These are phyloP conservation scores for Candida multigemmis DNA, from an alignment of 805 yeast species.

Conservation along the genomic window DNA sequence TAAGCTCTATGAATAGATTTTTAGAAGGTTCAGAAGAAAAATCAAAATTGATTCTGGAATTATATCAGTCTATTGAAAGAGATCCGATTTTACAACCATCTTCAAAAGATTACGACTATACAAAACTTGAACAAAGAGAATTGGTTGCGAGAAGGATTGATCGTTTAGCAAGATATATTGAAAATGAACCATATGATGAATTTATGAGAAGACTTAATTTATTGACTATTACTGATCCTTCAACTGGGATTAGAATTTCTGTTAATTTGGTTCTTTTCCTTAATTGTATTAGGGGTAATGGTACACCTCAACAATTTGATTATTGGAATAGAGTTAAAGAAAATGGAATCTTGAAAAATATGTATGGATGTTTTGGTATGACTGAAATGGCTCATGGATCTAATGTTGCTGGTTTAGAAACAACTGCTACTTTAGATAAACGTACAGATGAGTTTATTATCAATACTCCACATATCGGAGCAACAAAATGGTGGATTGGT, in stretches of 20 bases:
- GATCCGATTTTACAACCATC: conserved; percentile 26
- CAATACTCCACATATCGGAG: conserved; percentile 84
- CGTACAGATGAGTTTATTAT: conserved; percentile 59
- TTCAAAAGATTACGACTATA: conserved; percentile 22
- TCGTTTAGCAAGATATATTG: conserved; percentile 26
- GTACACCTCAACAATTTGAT: conserved; percentile 27
- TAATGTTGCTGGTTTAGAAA: conserved; percentile 86
- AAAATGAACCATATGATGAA: conserved; percentile 18
- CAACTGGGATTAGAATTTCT: conserved; percentile 26
- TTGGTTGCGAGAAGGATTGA: conserved; percentile 24
- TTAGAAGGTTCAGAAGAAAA: conserved; percentile 27
- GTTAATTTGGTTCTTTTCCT: conserved; percentile 32
- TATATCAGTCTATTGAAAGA: conserved; percentile 27
- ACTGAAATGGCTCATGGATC: conserved; percentile 92
- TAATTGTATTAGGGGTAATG: conserved; percentile 31
- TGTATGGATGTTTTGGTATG: conserved; percentile 87
- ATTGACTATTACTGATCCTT: conserved; percentile 28
- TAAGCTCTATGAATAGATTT: conserved; percentile 22
- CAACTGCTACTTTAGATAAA: conserved; percentile 77
- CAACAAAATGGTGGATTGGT: conserved; percentile 98
- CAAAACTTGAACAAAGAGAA: conserved; percentile 19
- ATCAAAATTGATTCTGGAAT: conserved; percentile 15
- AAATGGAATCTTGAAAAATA: conserved; percentile 21
- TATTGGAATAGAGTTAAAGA: conserved; percentile 29
- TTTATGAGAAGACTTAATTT: conserved; percentile 27